A percentile compares a stretch with the other conserved stretches of the same genome.
These are phyloP conservation scores for Protomyces macrosporus DNA, from an alignment of 1,139 yeast species.

Conservation along the genomic window DNA sequence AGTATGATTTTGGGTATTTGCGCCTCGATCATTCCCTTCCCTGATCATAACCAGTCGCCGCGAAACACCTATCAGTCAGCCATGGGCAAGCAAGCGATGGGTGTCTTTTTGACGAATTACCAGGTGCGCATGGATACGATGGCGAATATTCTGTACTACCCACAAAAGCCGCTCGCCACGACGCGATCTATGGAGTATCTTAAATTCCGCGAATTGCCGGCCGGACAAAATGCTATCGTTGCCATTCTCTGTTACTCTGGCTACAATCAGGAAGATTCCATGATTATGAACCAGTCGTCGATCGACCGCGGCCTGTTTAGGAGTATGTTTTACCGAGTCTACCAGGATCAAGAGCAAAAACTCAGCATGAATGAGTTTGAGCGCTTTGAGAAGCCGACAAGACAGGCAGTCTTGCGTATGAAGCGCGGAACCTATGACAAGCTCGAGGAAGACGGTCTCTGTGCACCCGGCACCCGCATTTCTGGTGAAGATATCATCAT, in stretches of 20 bases:
- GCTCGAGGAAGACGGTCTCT: conserved; percentile 94
- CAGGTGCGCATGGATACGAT: conserved; percentile 98
- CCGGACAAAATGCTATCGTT: conserved; percentile 98
- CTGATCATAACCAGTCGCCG: conserved; percentile 98
- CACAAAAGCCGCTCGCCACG: conserved; percentile 98
- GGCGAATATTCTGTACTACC: conserved; percentile 96
- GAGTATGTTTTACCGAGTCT: conserved; percentile 90
- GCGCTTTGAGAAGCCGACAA: conserved; percentile 53
- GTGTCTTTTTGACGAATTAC: conserved; percentile 94
- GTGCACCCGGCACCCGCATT: conserved; percentile 97
- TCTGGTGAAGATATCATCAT: conserved; percentile 98
- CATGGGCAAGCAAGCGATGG: conserved; percentile 99
- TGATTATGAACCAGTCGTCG: conserved; percentile 98
- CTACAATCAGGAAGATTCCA: conserved; percentile 99
- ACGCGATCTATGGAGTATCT: conserved; percentile 98
- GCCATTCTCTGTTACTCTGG: conserved; percentile 98
- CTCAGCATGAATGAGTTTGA: conserved; percentile 79
- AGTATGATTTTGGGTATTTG: conserved; percentile 98
- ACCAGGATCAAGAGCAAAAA: conserved; percentile 97
- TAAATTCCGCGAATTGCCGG: conserved; percentile 96
- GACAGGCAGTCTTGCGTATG: conserved; percentile 88
- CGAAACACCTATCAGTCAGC: conserved; percentile 99
- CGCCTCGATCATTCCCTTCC: conserved; percentile 98
- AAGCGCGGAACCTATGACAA: conserved; percentile 98
- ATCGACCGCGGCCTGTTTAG: conserved; percentile 95